Evolutionary conservation across 257 asterid species (phyloP), one percentile per base, ranked within the genome.

Genomic region (Solanum ahanhuiri): DNA sequence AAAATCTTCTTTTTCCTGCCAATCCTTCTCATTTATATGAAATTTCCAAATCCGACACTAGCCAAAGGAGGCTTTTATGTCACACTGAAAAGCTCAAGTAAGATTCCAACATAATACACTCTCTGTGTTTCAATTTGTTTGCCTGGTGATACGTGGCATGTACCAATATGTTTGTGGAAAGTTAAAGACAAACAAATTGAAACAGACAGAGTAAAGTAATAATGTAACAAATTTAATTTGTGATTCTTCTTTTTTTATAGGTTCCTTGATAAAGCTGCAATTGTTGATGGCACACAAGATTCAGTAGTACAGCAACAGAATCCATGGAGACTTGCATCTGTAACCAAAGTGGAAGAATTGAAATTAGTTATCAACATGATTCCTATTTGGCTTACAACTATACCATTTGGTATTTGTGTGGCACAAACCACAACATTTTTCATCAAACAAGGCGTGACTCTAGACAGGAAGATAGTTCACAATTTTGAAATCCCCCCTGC

Each of bases 221-320:
- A 4, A 48, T 14, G 58, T 48, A 14, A 18, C 23, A 54, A 18
- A 54, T 17, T 54, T 54, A 34, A 72, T 72, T 18, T 72, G 3
- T 12, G 22, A 6, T 37, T 37, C 23, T 87, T 85, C 75, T 57
- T 70, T 41, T 37, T 48, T 77, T 48, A 25, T 92, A 96, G 97
- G 89, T 96, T 93, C 88, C 93, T 96, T 4, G 98, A 96, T 88
- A 96, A 91, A 85, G 98, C 99, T 7, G 98, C 98, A 25, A 92
- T 94, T 5, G 71, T 93, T 0, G 93, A 91, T 87, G 31, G 2
- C 11, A 5, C 70, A 57, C 91, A 88, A 30, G 60, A 57, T 4
- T 37, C 79, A 64, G 9, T 1, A 63, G 66, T 35, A n/a, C 76
- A 83, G 33, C 17, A 18, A 6, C 75, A 67, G 39, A 75, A 85